Conservation (phyloP, 116 monocot species). For the Posidonia oceanica region DNA sequence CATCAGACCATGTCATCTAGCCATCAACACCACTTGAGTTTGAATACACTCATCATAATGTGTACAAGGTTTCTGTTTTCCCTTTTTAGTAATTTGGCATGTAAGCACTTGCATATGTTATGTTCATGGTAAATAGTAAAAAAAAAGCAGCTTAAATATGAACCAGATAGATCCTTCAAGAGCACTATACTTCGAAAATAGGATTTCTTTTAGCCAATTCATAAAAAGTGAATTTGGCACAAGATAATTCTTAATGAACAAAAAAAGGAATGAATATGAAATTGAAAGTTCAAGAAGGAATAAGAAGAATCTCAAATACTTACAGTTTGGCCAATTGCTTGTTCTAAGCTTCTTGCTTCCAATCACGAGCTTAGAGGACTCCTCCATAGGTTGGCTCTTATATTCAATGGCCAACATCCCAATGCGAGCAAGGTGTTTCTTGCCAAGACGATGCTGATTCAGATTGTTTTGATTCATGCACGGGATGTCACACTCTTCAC, state of each 20-base stretch:
- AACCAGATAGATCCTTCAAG: background rate
- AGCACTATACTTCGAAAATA: no score
- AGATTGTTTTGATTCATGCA: background rate
- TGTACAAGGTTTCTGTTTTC: background rate
- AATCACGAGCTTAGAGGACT: background rate
- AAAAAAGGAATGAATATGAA: no score
- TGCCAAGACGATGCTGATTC: background rate
- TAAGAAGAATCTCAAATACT: background rate
- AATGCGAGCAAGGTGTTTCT: slow-evolving; percentile 5
- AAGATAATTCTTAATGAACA: no score
- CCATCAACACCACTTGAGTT: no score
- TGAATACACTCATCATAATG: no score
- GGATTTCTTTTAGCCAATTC: no score
- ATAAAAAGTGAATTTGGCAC: no score
- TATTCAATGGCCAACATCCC: background rate
- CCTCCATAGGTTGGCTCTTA: background rate
- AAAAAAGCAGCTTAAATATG: background rate
- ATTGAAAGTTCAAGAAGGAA: no score
- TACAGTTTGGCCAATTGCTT: background rate
- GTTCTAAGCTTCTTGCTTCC: background rate
- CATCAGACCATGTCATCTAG: no score
- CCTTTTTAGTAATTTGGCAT: background rate
- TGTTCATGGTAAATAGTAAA: no score
- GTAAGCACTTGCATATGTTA: background rate
- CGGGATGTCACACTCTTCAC: slow-evolving; percentile 1